Evolutionary conservation across 805 yeast species (phyloP), one percentile per base, ranked within the genome.

Genomic region (Peterozyma toletana): DNA sequence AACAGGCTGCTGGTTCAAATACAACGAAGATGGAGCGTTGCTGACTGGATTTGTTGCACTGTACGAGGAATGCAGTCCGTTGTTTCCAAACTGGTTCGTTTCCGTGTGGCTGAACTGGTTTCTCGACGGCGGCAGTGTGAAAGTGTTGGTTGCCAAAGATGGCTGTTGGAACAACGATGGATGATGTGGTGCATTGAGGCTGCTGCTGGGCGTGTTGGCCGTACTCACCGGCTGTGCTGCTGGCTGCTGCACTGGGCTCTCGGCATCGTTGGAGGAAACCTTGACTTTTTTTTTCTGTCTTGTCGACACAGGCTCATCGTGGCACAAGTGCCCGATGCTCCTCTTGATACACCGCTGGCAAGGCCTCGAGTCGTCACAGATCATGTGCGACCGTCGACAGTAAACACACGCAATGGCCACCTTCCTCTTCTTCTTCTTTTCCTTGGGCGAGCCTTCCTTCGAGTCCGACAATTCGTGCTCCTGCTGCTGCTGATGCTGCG

Each of bases 361-460:
- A 6, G 93, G 80, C 54, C 87, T 62, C 15, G 77, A 67, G 36
- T 80, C 83, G 59, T 89, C 96, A 64, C 98, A 90, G 30, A 88
- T 85, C 90, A 90, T 86, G 60, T 90, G 98, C 0, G 96, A 86
- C 43, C 98, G 69, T 35, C 96, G 76, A 59, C 97, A 90, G 57
- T 86, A 90, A 1, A 90, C 84, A 64, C 98, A 90, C 0, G 98
- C 95, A 40, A 73, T 66, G 16, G 68, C 75, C 11, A 75, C 78
- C 54, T 80, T 78, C 55, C 74, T 65, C 60, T 71, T 75, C 43
- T 75, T 63, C 47, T 55, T 57, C 6, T 52, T 45, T 74, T 36
- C 77, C 56, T 48, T 78, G 14, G 9, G 34, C 15, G 15, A 11
- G 14, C 15, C 10, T 31, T 31, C 34, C 13, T 14, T 31, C 34